A percentile compares a stretch with the other conserved stretches of the same genome.
Evolutionary conservation across 192 early-diverging fungal genomes (phyloP).

Genomic region (Phycomyces blakesleeanus): DNA sequence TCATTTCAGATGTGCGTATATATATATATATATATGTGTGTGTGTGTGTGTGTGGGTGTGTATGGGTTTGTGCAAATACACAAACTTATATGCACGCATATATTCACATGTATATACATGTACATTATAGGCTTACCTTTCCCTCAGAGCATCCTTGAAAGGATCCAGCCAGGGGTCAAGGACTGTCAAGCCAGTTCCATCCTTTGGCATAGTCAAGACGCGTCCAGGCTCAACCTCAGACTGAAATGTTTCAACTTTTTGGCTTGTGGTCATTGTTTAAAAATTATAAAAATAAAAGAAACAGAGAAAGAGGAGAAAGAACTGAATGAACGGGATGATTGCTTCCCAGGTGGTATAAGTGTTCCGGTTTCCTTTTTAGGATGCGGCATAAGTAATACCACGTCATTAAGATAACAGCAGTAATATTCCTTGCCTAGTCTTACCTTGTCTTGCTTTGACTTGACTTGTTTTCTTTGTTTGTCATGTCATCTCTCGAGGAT

Average conservation of each 20-base stretch:
- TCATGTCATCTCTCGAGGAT: conserved; percentile 31
- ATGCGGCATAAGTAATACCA: not conserved
- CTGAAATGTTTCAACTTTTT: conserved; percentile 15
- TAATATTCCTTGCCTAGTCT: not conserved
- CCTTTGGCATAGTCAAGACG: conserved; percentile 28
- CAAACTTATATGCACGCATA: not conserved
- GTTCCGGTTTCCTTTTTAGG: not conserved
- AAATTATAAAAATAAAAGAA: not conserved
- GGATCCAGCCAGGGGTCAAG: conserved; percentile 81
- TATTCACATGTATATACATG: not conserved
- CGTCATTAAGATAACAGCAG: not conserved
- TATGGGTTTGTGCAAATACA: too few relatives aligned
- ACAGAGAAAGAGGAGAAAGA: conserved; percentile 1
- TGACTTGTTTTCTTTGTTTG: not conserved
- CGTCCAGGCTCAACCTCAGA: conserved; percentile 32
- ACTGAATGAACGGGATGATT: not conserved
- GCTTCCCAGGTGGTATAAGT: too few relatives aligned
- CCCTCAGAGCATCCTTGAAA: conserved; percentile 54
- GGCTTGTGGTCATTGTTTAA: not conserved
- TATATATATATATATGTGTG: not conserved
- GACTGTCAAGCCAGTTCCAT: conserved; percentile 63
- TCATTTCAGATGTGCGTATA: not conserved
- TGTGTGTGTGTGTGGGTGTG: too few relatives aligned
- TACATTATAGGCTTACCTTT: conserved; percentile 50
- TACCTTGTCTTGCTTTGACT: conserved; percentile 1